These are phyloP conservation scores for Erythrobasidium yunnanense DNA, from an alignment of 768 basidiomycete genomes.

Conservation along the genomic window DNA sequence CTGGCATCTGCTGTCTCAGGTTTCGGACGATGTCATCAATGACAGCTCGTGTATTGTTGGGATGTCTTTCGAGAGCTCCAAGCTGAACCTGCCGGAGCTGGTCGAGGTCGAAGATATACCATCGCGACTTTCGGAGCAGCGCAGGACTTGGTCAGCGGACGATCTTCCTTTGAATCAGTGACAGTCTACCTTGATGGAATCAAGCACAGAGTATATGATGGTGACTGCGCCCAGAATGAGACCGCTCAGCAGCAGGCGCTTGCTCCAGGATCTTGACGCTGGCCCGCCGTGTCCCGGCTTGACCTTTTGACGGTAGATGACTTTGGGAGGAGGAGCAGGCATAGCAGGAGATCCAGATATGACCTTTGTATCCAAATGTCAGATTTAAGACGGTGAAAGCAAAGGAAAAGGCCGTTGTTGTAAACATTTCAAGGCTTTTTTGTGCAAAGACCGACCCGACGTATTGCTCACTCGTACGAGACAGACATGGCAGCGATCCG, in stretches of 20 bases:
- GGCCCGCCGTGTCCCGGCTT: not conserved
- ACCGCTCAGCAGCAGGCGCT: constrained; percentile 1
- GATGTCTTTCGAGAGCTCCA: constrained; percentile 57
- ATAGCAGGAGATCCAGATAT: too few species aligned
- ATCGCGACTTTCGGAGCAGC: constrained; percentile 57
- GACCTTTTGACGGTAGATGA: constrained; percentile 21
- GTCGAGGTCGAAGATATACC: constrained; percentile 72
- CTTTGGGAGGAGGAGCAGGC: constrained; percentile 7
- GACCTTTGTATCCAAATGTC: too few species aligned
- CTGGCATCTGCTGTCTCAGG: constrained; percentile 58
- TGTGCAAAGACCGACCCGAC: too few species aligned
- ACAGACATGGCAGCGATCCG: not conserved
- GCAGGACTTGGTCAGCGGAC: too few species aligned
- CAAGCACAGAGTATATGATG: constrained; percentile 26
- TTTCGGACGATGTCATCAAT: constrained; percentile 70
- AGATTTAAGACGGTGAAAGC: too few species aligned
- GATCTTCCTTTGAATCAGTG: too few species aligned
- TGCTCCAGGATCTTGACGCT: not conserved
- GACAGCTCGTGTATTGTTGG: constrained; percentile 57
- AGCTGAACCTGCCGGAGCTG: constrained; percentile 62
- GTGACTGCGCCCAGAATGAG: constrained; percentile 19
- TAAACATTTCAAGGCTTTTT: too few species aligned
- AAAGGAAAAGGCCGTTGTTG: too few species aligned
- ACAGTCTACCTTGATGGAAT: constrained; percentile 35
- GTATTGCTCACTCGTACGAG: too few species aligned